Evolutionary conservation across 805 yeast genomes (phyloP), one percentile per base, ranked within the genome.

Genomic region (Candida anglica): DNA sequence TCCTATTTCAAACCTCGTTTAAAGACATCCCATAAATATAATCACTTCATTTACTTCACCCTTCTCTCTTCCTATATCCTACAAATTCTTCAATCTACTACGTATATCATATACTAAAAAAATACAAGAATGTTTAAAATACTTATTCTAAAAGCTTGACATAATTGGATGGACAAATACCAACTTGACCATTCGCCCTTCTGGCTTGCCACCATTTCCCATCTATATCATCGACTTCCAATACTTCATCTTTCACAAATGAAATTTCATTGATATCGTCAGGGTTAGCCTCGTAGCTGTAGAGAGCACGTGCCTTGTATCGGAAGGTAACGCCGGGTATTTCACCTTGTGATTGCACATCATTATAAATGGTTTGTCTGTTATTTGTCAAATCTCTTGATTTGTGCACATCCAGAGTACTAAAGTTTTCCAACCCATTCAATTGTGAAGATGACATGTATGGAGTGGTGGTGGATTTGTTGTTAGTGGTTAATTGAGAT

Each of bases 181-280:
- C 98, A 28, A 87, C 84, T 56, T 88, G 93, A 21, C 98, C 98
- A 46, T 78, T 83, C 6, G 82, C 71, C 52, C 89, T 77, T 57
- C 84, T 78, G 26, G 96, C 97, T 63, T 88, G 96, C 98, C 98
- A 91, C 98, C 98, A 91, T 63, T 94, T 81, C 29, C 97, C 97
- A 44, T 85, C 85, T 37, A 87, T 86, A 52, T 91, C 97, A 46
- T 86, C 86, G 21, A 91, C 95, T 50, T 81, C 87, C 57, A 91
- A 72, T n/a, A 87, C 66, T 58, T 91, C 98, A 36, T 93, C 96
- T 58, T 89, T 87, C 43, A 73, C 79, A 52, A 91, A 93, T 4
- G 95, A 83, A 16, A 91, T 75, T 63, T 91, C 98, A 52, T 89
- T 88, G 42, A 83, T 87, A 58, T 91, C 98, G 38, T 83, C 94